phyloP scores from a whole-genome alignment of 2,329 filamentous ascomycete species.

The Fonsecaea pedrosoi region DNA sequence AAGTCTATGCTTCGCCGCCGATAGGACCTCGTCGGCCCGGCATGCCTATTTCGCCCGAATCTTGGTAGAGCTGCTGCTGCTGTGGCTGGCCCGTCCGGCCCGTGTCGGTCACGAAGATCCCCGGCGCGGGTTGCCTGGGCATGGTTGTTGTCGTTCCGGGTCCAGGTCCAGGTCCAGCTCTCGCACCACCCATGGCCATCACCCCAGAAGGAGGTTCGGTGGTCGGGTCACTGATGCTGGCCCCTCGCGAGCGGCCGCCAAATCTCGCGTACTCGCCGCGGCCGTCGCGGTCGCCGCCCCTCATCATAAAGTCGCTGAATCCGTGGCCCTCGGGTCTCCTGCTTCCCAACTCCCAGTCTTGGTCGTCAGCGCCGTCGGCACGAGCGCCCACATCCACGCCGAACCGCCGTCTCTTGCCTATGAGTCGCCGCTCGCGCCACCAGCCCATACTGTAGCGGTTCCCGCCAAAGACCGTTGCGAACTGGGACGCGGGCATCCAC shows the following conservation, averaged over 20 bases:
- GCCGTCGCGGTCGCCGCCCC: constrained; percentile 32
- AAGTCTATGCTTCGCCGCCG: constrained; percentile 33
- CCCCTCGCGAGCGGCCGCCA: constrained; percentile 1
- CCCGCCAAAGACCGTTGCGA: constrained; percentile 34
- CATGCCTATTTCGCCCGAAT: constrained; percentile 20
- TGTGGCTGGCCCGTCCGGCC: neutral
- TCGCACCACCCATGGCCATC: neutral
- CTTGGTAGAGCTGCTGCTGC: neutral
- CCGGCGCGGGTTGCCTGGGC: constrained; percentile 10
- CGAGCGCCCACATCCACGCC: constrained; percentile 37
- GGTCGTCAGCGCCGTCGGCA: constrained; percentile 36
- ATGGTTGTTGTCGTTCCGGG: neutral
- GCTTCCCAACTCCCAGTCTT: constrained; percentile 36
- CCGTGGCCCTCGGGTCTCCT: constrained; percentile 25
- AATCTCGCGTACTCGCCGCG: constrained; percentile 31
- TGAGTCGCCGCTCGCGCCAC: constrained; percentile 35
- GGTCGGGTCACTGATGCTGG: neutral
- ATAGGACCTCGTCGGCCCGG: constrained; percentile 21
- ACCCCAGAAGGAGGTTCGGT: neutral
- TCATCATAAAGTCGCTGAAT: constrained; percentile 32
- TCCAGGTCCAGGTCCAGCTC: too few relatives aligned
- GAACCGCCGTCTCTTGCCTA: constrained; percentile 34
- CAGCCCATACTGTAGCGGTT: constrained; percentile 38
- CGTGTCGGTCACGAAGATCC: constrained; percentile 2
- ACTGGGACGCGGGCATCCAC: constrained; percentile 34